A percentile compares a stretch with the other conserved stretches of the same genome.
These are phyloP conservation scores for Rhodotorula kratochvilovae DNA, from an alignment of 768 basidiomycete species.

Conservation along the genomic window DNA sequence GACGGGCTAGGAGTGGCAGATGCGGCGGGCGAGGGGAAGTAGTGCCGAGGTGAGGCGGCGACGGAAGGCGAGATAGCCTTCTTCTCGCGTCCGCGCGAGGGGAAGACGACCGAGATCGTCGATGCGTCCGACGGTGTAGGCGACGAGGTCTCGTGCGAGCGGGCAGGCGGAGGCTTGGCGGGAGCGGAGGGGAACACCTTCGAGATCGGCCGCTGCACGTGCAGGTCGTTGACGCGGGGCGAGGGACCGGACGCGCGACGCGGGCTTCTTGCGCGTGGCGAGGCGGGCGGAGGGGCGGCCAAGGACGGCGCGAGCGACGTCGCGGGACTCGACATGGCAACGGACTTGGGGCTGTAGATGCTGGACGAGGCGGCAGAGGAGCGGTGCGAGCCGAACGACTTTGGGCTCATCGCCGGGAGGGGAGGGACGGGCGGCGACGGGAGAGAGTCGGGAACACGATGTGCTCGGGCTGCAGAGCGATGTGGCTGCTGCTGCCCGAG, in stretches of 20 bases:
- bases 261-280: conserved; percentile 1
- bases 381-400: not conserved
- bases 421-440: not conserved
- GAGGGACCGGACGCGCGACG: not conserved
- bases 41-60: not conserved
- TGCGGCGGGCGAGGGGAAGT: not conserved
- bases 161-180: not conserved
- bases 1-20: not conserved
- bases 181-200: conserved; percentile 5
- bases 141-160: not conserved
- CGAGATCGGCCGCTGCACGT: not conserved
- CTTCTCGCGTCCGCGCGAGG: not conserved
- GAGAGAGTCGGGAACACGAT: conserved; percentile 22
- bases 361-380: not conserved
- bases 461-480: conserved; percentile 16
- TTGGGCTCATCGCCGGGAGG: not conserved
- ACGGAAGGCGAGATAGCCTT: too few species aligned
- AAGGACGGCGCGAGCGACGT: not conserved
- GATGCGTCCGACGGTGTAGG: not conserved
- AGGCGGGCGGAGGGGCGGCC: not conserved
- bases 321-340: not conserved
- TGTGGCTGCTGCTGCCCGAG: not conserved
- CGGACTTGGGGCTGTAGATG: not conserved
- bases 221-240: not conserved
- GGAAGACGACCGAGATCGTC: not conserved